Conservation (phyloP, 2,329 filamentous ascomycete genomes). For the Aspergillus sergii region DNA sequence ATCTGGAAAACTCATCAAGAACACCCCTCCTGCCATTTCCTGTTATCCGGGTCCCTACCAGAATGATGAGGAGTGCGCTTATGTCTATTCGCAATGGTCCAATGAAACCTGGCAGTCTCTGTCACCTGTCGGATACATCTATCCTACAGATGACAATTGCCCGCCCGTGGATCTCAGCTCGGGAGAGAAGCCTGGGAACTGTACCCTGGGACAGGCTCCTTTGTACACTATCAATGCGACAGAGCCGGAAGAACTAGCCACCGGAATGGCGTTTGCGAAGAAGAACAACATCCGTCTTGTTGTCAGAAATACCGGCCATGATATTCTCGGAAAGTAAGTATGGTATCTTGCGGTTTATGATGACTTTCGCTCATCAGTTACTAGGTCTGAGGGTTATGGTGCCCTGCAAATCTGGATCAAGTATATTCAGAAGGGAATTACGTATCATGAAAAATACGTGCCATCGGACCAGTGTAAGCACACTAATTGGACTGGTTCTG, state of each 20-base stretch:
- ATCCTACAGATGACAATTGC: slow-evolving; percentile 30
- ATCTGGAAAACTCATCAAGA: slow-evolving; percentile 35
- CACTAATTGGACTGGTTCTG: slow-evolving; percentile 36
- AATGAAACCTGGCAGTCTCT: slow-evolving; percentile 30
- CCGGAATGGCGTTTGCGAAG: slow-evolving; percentile 45
- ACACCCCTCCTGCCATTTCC: slow-evolving; percentile 34
- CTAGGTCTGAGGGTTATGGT: slow-evolving; percentile 32
- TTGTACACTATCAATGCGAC: slow-evolving; percentile 33
- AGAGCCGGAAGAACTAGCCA: slow-evolving; percentile 25
- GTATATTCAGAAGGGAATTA: slow-evolving; percentile 32
- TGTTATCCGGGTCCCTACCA: slow-evolving; percentile 37
- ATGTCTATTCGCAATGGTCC: slow-evolving; percentile 27
- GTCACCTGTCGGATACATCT: slow-evolving; percentile 30
- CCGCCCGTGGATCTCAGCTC: slow-evolving; percentile 26
- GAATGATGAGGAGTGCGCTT: slow-evolving; percentile 26
- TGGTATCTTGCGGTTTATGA: neutral
- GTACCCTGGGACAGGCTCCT: slow-evolving; percentile 30
- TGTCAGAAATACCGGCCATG: slow-evolving; percentile 45
- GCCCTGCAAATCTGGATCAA: slow-evolving; percentile 35
- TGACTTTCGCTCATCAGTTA: neutral
- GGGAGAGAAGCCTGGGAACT: slow-evolving; percentile 24
- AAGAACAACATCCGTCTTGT: slow-evolving; percentile 56
- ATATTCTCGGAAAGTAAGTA: slow-evolving; percentile 23
- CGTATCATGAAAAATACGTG: slow-evolving; percentile 26
- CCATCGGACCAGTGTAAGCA: slow-evolving; percentile 35